These are phyloP conservation scores for Zalaria obscura DNA, from an alignment of 2,329 filamentous ascomycete genomes.

Conservation along the genomic window DNA sequence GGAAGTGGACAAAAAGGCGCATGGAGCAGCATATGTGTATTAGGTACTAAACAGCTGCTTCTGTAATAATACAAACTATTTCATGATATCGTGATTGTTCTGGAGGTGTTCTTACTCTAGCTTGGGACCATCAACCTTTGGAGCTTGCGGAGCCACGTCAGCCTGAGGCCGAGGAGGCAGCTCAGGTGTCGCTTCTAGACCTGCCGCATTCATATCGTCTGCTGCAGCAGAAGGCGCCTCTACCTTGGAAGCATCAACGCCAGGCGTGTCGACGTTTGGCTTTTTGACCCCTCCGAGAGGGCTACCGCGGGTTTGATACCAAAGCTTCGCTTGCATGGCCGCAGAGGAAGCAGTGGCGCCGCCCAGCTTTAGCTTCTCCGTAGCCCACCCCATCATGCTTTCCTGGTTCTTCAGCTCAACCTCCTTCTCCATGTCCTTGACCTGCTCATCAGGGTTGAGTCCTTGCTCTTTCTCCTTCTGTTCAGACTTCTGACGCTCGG, in stretches of 20 bases:
- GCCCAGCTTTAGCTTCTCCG: slow-evolving; percentile 23
- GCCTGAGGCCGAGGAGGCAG: too few species aligned
- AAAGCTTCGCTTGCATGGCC: slow-evolving; percentile 1
- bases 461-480: slow-evolving; percentile 10
- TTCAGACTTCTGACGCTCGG: slow-evolving; percentile 15
- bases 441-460: slow-evolving; percentile 13
- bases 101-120: too few species aligned
- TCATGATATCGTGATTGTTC: too few species aligned
- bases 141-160: too few species aligned
- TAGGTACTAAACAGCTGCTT: too few species aligned
- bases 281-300: neutral
- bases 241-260: neutral
- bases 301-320: neutral
- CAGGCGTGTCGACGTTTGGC: neutral
- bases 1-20: too few species aligned
- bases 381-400: slow-evolving; percentile 27
- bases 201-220: too few species aligned
- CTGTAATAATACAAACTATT: too few species aligned
- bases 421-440: slow-evolving; percentile 23
- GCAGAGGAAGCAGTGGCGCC: slow-evolving; percentile 13
- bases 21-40: too few species aligned
- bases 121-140: too few species aligned
- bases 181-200: too few species aligned
- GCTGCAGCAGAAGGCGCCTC: neutral
- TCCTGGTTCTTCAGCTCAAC: slow-evolving; percentile 30